A percentile compares a stretch with the other conserved stretches of the same genome.
phyloP scores from a whole-genome alignment of 73 alveolate species.

The Symbiodinium pilosum region DNA sequence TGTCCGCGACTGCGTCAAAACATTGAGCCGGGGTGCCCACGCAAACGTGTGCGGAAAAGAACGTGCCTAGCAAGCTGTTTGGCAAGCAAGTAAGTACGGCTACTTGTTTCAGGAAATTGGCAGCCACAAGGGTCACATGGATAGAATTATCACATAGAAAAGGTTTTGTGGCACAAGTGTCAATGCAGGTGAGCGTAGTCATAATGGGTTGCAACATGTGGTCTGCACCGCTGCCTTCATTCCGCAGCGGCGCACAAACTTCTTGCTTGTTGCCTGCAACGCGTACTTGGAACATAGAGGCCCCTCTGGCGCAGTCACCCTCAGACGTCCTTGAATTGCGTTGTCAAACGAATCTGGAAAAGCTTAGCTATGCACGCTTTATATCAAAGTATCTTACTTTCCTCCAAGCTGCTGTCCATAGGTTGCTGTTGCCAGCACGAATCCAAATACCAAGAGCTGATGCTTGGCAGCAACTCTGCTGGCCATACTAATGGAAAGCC shows the following conservation, averaged over 20 bases:
- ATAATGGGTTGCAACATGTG: no score
- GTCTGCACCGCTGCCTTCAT: neutral
- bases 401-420: neutral
- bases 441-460: neutral
- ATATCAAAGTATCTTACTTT: neutral
- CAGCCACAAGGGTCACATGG: no score
- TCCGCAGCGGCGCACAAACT: neutral
- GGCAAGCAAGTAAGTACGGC: neutral
- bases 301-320: neutral
- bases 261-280: neutral
- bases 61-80: constrained; percentile 18
- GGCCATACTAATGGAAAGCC: neutral
- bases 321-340: neutral
- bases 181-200: no score
- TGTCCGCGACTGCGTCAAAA: constrained; percentile 79
- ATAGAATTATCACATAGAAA: no score
- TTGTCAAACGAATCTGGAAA: no score
- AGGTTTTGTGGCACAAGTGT: no score
- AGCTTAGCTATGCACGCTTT: no score
- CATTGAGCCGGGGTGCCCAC: constrained; percentile 85
- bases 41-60: constrained; percentile 31
- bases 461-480: neutral
- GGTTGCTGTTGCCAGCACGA: neutral
- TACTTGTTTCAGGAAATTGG: no score
- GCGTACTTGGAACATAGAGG: constrained; percentile 8